phyloP scores from a whole-genome alignment of 169 alveolate species.

The Cryptosporidium muris region DNA sequence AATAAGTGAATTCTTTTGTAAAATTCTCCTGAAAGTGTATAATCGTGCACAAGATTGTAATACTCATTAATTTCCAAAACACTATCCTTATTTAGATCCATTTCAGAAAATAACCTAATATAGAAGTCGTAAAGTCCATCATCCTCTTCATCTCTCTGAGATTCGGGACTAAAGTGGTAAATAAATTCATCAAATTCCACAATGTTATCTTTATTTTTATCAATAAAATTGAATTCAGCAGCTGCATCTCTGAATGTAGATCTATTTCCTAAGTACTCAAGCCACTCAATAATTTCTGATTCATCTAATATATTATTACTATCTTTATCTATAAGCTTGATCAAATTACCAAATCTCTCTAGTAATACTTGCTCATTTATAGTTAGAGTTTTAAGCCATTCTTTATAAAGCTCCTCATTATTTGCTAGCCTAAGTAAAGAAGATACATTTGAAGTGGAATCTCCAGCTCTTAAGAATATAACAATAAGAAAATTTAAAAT shows the following conservation, averaged over 20 bases:
- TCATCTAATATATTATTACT: slow-evolving; percentile 15
- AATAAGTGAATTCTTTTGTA: slow-evolving; percentile 26
- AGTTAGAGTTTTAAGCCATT: slow-evolving; percentile 55
- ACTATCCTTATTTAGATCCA: slow-evolving; percentile 40
- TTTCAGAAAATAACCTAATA: slow-evolving; percentile 7
- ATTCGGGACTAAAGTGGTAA: neutral
- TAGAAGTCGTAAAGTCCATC: slow-evolving; percentile 21
- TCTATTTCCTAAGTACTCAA: slow-evolving; percentile 30
- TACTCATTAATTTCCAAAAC: slow-evolving; percentile 10
- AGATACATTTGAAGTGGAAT: neutral
- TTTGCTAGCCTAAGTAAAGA: slow-evolving; percentile 9
- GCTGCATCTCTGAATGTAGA: slow-evolving; percentile 25
- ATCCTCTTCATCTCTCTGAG: neutral
- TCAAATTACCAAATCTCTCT: neutral
- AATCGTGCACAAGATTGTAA: slow-evolving; percentile 21
- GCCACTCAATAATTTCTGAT: slow-evolving; percentile 24
- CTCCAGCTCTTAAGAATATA: too few species aligned
- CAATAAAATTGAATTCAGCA: slow-evolving; percentile 46
- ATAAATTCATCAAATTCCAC: slow-evolving; percentile 32
- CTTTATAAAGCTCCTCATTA: slow-evolving; percentile 41
- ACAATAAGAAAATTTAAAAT: too few species aligned
- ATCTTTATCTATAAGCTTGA: slow-evolving; percentile 30
- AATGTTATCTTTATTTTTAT: slow-evolving; percentile 24
- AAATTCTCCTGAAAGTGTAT: slow-evolving; percentile 35
- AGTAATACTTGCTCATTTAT: slow-evolving; percentile 17